Percentiles rank a stretch among this genome's conserved stretches.
phyloP scores from a whole-genome alignment of 768 basidiomycete genomes.

The Serendipita vermifera region DNA sequence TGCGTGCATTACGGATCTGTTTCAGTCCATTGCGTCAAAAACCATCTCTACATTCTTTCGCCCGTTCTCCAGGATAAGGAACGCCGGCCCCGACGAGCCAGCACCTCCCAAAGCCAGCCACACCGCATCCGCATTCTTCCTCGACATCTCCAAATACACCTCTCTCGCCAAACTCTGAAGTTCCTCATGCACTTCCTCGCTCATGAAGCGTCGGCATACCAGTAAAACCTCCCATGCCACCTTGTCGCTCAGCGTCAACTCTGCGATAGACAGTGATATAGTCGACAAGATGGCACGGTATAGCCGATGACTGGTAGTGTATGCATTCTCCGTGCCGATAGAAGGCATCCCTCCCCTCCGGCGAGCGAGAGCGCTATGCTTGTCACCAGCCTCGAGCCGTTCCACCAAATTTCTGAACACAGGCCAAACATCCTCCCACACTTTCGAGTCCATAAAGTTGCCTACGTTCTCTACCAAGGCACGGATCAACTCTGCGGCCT shows the following conservation, averaged over 20 bases:
- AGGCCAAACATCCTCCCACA: conserved; percentile 94
- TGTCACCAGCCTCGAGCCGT: conserved; percentile 49
- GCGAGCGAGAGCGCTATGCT: conserved; percentile 50
- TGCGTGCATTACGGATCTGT: background rate
- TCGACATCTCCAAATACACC: conserved; percentile 48
- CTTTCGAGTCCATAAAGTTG: conserved; percentile 67
- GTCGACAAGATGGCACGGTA: conserved; percentile 66
- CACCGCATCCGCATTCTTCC: conserved; percentile 62
- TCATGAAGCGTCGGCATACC: conserved; percentile 64
- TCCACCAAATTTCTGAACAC: conserved; percentile 50
- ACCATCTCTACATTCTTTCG: conserved; percentile 3
- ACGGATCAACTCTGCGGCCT: conserved; percentile 63
- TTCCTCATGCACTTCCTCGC: conserved; percentile 52
- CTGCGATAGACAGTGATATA: conserved; percentile 50
- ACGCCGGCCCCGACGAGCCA: conserved; percentile 13
- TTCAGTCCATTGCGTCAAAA: background rate
- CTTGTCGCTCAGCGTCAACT: conserved; percentile 54
- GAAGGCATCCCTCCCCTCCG: conserved; percentile 34
- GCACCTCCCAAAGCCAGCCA: conserved; percentile 51
- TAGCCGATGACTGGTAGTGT: conserved; percentile 68
- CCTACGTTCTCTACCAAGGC: conserved; percentile 57
- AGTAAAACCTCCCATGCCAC: conserved; percentile 74
- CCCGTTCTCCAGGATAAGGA: background rate
- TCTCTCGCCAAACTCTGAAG: conserved; percentile 52
- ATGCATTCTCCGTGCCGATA: conserved; percentile 50